Evolutionary conservation across 2,329 filamentous ascomycete genomes (phyloP), one percentile per base, ranked within the genome.

Genomic region (Neonectria coccinea): DNA sequence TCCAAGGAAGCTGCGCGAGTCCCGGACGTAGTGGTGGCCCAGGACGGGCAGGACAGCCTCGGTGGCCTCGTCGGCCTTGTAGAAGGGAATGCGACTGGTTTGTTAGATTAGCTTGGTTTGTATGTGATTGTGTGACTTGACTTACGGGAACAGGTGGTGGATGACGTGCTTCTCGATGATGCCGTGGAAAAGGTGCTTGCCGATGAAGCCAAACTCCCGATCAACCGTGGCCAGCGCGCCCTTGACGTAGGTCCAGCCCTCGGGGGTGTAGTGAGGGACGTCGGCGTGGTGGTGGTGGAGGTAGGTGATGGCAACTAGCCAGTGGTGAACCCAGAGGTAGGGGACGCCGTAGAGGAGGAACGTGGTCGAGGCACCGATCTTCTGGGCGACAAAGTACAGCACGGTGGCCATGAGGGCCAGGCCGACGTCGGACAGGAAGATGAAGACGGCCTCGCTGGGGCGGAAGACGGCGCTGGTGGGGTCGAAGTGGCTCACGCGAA

Each of bases 41-140:
- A 98, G 97, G 77, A 98, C 86, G 66, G 88, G 88, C 87, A 94
- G 93, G 86, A 97, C 96, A 74, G 85, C 83, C 63, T 81, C 77
- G 12, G 84, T 86, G 22, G 85, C 85, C 73, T 85, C 81, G 63
- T 83, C 82, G 27, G 85, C 85, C 70, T 87, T 80, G 79, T 88
- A 78, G 65, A 77, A 77, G 45, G 76, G 76, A 47, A 78, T 78
- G 55, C 72, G 73, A 44, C 74, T 76, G 56, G 16, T 39, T 39
- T n/a, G 16, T 39, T 39, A 36, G 14, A 25, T 12, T 36, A 8
- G 16, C 7, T 4, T 7, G 16, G 14, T 33, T 9, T 10, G 59
- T 65, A 31, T 67, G 60, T 45, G 12, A 9, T 12, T 39, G 27
- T n/a, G 5, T 7, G 10, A n/a, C 5, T 7, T 3, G n/a, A 70